Evolutionary conservation across 2,329 filamentous ascomycete species (phyloP).

Genomic region (Orbilia brochopaga): DNA sequence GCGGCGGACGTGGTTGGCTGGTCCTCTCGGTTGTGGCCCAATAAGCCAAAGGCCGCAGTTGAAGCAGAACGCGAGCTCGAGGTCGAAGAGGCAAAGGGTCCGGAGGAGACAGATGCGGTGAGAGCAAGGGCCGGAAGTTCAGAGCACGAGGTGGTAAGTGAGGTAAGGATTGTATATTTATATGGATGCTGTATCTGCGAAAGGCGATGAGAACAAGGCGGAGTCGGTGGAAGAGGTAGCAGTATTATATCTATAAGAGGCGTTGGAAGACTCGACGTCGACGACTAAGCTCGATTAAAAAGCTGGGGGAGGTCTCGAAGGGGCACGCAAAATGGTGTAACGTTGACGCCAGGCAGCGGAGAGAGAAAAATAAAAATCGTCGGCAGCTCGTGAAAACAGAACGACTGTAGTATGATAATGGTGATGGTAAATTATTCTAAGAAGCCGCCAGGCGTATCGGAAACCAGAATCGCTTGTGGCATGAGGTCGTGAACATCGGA

Average conservation of each 20-base stretch:
- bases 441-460: conserved; percentile 1
- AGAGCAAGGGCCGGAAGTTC: neutral
- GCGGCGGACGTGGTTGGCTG: conserved; percentile 42
- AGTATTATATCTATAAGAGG: neutral
- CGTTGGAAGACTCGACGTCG: too few species aligned
- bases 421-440: conserved; percentile 1
- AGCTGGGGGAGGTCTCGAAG: neutral
- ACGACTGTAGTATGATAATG: neutral
- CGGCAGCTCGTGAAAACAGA: neutral
- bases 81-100: conserved; percentile 8
- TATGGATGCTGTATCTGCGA: too few species aligned
- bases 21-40: conserved; percentile 44
- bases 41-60: conserved; percentile 27
- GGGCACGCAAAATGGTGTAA: neutral
- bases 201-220: neutral
- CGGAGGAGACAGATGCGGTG: neutral
- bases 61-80: conserved; percentile 34
- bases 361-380: neutral
- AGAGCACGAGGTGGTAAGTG: too few species aligned
- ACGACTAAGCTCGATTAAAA: too few species aligned
- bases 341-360: too few species aligned
- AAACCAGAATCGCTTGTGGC: neutral
- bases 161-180: neutral
- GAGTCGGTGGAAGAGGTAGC: neutral
- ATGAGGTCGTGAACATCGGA: neutral